Evolutionary conservation across 768 basidiomycete genomes (phyloP).

Genomic region (Lactifluus volemus): DNA sequence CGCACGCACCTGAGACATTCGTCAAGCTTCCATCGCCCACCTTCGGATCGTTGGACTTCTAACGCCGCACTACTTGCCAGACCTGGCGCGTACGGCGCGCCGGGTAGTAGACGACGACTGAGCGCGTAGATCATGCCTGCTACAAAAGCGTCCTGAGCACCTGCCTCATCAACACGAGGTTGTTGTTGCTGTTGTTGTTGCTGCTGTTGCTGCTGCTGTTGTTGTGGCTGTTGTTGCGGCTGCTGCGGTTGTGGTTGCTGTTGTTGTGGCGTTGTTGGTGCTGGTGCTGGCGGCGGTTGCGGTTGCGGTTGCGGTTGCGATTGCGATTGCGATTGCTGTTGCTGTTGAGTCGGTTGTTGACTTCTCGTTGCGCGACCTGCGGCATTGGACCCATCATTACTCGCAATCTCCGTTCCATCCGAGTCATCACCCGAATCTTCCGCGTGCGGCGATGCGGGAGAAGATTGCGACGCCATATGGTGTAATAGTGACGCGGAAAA

Average conservation of each 20-base stretch:
- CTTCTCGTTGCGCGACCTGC: slow-evolving; percentile 24
- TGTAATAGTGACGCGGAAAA: slow-evolving; percentile 32
- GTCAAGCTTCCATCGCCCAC: slow-evolving; percentile 66
- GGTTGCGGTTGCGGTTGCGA: neutral
- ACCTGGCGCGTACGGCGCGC: slow-evolving; percentile 65
- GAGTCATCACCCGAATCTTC: too few species aligned
- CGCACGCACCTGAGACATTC: slow-evolving; percentile 62
- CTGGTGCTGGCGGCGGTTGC: neutral
- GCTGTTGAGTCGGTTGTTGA: neutral
- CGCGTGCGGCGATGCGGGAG: slow-evolving; percentile 27
- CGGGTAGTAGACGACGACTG: slow-evolving; percentile 62
- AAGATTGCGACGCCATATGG: neutral
- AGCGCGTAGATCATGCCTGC: slow-evolving; percentile 82
- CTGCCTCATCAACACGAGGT: slow-evolving; percentile 57
- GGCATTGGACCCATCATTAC: too few species aligned
- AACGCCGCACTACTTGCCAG: slow-evolving; percentile 21
- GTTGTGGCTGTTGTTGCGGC: neutral
- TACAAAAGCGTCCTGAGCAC: slow-evolving; percentile 77
- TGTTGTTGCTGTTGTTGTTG: neutral
- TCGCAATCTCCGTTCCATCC: too few species aligned
- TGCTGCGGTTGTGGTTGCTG: neutral
- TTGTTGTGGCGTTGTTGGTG: neutral
- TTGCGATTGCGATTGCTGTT: neutral
- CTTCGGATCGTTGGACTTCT: slow-evolving; percentile 18
- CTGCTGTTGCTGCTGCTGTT: neutral